Evolutionary conservation across 2,329 filamentous ascomycete genomes (phyloP).

Genomic region (Emmonsia crescens): DNA sequence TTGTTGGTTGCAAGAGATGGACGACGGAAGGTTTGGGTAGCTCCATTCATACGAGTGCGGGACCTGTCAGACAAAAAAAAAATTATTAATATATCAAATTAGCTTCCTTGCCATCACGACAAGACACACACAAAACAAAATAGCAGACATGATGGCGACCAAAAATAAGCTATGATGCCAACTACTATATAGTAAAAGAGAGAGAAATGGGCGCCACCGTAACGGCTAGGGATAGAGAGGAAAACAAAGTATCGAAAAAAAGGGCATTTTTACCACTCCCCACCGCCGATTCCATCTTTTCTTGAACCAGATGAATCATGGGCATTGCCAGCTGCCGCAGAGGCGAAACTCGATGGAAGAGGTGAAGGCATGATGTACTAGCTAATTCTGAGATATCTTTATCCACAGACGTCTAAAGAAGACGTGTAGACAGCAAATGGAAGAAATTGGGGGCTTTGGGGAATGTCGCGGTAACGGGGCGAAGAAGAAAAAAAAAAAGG

Average conservation of each 20-base stretch:
- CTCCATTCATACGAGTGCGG: constrained; percentile 52
- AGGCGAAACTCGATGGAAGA: constrained; percentile 74
- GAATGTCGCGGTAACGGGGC: not conserved
- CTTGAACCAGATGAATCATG: constrained; percentile 49
- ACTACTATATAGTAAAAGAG: not conserved
- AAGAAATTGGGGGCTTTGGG: not conserved
- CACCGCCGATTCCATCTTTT: constrained; percentile 48
- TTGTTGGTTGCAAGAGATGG: constrained; percentile 49
- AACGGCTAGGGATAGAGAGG: not conserved
- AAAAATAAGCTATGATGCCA: not conserved
- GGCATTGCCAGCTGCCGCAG: constrained; percentile 67
- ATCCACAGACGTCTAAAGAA: constrained; percentile 1
- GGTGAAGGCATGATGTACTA: constrained; percentile 53
- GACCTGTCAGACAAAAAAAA: constrained; percentile 35
- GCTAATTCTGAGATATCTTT: not conserved
- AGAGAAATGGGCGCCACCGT: not conserved
- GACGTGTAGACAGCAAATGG: not conserved
- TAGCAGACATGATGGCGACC: not conserved
- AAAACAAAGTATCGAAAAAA: not conserved
- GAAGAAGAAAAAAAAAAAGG: not conserved
- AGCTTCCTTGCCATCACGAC: not conserved
- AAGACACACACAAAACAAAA: not conserved
- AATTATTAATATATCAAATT: not conserved
- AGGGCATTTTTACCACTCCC: constrained; percentile 56
- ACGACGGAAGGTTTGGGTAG: constrained; percentile 56